Conservation (phyloP, 1,139 yeast species). For the Yamadazyma kanchanaburiensis region DNA sequence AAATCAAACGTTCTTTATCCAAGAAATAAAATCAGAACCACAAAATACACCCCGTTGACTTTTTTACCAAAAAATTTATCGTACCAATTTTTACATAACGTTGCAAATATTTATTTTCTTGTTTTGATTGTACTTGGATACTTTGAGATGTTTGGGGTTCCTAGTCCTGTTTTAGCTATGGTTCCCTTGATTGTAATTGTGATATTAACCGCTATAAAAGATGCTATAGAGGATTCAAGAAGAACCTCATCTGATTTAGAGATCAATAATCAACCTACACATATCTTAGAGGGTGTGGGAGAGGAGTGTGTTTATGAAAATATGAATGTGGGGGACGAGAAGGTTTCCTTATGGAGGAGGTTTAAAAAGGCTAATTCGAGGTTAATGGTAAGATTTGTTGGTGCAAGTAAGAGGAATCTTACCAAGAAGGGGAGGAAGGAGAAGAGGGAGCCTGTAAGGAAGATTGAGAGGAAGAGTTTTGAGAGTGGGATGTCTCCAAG, state of each 20-base stretch:
- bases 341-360: slow-evolving; percentile 55
- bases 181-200: slow-evolving; percentile 61
- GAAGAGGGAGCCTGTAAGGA: slow-evolving; percentile 26
- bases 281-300: slow-evolving; percentile 25
- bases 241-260: slow-evolving; percentile 53
- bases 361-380: slow-evolving; percentile 51
- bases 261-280: slow-evolving; percentile 50
- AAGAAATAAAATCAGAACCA: slow-evolving; percentile 56
- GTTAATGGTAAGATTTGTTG: slow-evolving; percentile 25
- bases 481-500: slow-evolving; percentile 33
- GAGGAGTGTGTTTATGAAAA: slow-evolving; percentile 27
- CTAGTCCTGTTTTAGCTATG: slow-evolving; percentile 51
- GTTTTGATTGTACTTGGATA: slow-evolving; percentile 50
- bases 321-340: slow-evolving; percentile 44
- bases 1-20: slow-evolving; percentile 34
- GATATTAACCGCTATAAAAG: slow-evolving; percentile 51
- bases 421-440: slow-evolving; percentile 39
- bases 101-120: slow-evolving; percentile 56
- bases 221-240: slow-evolving; percentile 57
- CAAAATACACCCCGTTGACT: slow-evolving; percentile 55
- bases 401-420: slow-evolving; percentile 26
- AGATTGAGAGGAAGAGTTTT: slow-evolving; percentile 37
- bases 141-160: slow-evolving; percentile 56
- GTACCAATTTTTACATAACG: slow-evolving; percentile 47
- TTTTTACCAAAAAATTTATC: slow-evolving; percentile 53